These are phyloP conservation scores for Barnettozyma populi DNA, from an alignment of 805 yeast species.

Conservation along the genomic window DNA sequence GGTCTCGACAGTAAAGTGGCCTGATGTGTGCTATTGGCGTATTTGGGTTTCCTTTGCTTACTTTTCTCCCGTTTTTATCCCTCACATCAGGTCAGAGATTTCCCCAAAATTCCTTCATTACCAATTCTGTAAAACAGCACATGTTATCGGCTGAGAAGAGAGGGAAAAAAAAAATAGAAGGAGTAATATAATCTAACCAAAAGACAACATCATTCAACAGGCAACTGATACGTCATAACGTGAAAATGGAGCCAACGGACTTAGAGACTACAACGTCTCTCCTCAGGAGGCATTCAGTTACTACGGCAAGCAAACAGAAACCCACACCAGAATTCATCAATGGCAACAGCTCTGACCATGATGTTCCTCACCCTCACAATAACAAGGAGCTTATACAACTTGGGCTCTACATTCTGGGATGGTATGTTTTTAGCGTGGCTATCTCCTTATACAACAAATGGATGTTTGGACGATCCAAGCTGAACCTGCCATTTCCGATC, in stretches of 20 bases:
- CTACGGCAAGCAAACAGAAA: neutral
- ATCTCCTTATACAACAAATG: slow-evolving; percentile 86
- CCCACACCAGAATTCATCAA: neutral
- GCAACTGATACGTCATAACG: no score
- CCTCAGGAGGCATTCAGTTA: slow-evolving; percentile 2
- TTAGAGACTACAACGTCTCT: neutral
- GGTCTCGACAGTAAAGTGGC: no score
- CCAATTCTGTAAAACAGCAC: no score
- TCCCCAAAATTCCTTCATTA: no score
- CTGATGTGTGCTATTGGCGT: no score
- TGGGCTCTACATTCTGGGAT: slow-evolving; percentile 36
- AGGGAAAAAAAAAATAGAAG: neutral
- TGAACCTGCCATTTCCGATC: slow-evolving; percentile 79
- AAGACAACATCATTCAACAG: neutral
- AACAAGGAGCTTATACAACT: neutral
- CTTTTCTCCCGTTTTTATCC: no score
- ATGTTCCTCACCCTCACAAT: neutral
- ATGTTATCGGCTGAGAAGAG: no score
- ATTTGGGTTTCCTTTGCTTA: no score
- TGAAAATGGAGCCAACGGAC: neutral
- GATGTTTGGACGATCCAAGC: slow-evolving; percentile 82
- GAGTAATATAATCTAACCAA: neutral
- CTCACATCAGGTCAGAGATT: no score
- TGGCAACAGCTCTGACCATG: neutral
- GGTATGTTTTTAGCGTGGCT: slow-evolving; percentile 67